phyloP scores from a whole-genome alignment of 176 grass and related monocot species.

The Avena eriantha region DNA sequence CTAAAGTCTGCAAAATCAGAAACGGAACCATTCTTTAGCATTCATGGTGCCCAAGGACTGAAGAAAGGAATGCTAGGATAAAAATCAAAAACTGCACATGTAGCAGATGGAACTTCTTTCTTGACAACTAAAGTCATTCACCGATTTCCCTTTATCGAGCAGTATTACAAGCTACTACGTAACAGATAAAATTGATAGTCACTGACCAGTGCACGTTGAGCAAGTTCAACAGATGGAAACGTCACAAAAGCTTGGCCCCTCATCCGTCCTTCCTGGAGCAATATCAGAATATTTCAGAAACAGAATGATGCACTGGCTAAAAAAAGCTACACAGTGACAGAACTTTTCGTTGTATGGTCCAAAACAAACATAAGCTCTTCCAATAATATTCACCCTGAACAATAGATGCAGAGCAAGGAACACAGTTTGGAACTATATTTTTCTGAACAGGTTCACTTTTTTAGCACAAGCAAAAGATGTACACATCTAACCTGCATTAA shows the following conservation, averaged over 20 bases:
- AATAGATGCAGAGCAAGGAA: neutral
- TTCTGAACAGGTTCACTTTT: neutral
- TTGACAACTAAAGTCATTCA: constrained; percentile 8
- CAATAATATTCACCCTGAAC: neutral
- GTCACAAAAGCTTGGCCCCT: constrained; percentile 95
- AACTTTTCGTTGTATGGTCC: neutral
- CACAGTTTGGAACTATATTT: neutral
- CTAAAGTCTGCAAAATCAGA: constrained; percentile 76
- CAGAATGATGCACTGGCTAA: neutral
- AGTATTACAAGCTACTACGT: neutral
- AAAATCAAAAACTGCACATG: neutral
- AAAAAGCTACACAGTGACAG: neutral
- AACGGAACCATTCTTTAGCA: neutral
- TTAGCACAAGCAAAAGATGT: constrained; percentile 1
- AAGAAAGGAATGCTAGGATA: neutral
- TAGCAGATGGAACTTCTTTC: neutral
- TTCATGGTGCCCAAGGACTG: neutral
- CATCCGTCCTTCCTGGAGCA: constrained; percentile 86
- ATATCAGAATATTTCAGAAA: constrained; percentile 35
- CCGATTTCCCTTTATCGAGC: neutral
- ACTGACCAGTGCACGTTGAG: constrained; percentile 77
- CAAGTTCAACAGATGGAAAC: constrained; percentile 80
- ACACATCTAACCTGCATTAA: constrained; percentile 79
- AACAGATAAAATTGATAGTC: neutral
- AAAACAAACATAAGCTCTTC: neutral